Percentiles rank a stretch among this genome's conserved stretches.
These are phyloP conservation scores for Wickerhamomyces bisporus DNA, from an alignment of 805 yeast species.

Conservation along the genomic window DNA sequence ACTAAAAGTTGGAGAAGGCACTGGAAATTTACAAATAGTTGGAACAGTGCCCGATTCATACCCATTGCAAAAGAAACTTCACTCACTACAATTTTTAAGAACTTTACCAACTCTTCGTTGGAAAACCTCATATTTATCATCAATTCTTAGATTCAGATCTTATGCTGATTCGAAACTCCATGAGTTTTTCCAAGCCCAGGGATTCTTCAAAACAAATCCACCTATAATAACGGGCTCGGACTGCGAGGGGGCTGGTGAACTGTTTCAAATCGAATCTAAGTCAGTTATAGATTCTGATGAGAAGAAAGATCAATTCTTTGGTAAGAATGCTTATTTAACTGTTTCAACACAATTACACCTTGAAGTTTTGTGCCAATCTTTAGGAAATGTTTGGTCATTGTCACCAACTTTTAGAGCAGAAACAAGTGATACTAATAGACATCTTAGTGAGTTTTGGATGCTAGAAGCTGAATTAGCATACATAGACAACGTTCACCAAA, in stretches of 20 bases:
- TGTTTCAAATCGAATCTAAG: constrained; percentile 52
- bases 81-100: constrained; percentile 61
- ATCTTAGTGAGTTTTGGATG: constrained; percentile 96
- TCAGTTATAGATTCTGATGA: constrained; percentile 10
- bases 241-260: constrained; percentile 97
- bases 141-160: constrained; percentile 71
- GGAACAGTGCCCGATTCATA: constrained; percentile 62
- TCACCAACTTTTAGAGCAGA: constrained; percentile 96
- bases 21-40: constrained; percentile 37
- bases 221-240: constrained; percentile 87
- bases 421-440: constrained; percentile 83
- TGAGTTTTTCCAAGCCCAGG: constrained; percentile 46
- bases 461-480: constrained; percentile 86
- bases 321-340: constrained; percentile 64
- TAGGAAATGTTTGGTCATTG: constrained; percentile 80
- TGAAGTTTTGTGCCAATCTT: constrained; percentile 71
- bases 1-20: constrained; percentile 31
- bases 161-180: constrained; percentile 48
- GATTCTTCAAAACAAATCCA: constrained; percentile 72
- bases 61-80: constrained; percentile 81
- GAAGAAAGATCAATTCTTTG: constrained; percentile 45
- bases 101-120: constrained; percentile 73
- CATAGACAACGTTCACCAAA: constrained; percentile 47
- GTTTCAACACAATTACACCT: constrained; percentile 92
- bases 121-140: constrained; percentile 59